Conservation (phyloP, 2,329 filamentous ascomycete species). For the Aspergillus brunneoviolaceus region DNA sequence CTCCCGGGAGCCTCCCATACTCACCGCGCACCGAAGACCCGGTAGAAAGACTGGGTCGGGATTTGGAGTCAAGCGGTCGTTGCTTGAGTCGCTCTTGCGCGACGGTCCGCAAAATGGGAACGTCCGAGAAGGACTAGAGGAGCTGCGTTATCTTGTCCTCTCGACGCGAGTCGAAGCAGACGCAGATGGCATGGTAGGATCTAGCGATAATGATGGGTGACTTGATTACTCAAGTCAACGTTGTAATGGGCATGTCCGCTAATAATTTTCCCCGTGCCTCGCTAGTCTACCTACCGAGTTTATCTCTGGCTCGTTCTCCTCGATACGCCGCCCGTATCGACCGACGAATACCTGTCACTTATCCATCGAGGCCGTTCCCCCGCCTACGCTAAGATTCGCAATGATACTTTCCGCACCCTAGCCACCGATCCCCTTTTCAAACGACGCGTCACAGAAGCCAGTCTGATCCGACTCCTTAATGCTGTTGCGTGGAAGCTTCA, state of each 20-base stretch:
- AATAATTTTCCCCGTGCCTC: constrained; percentile 2
- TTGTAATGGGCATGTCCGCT: constrained; percentile 1
- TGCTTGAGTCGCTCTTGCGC: constrained; percentile 72
- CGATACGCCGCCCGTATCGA: constrained; percentile 78
- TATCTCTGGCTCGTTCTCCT: constrained; percentile 96
- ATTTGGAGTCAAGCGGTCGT: constrained; percentile 47
- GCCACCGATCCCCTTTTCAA: constrained; percentile 97
- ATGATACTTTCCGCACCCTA: constrained; percentile 95
- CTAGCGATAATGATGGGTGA: not conserved
- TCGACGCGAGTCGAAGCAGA: constrained; percentile 52
- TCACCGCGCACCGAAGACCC: constrained; percentile 33
- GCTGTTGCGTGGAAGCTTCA: constrained; percentile 92
- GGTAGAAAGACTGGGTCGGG: constrained; percentile 48
- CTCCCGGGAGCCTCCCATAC: constrained; percentile 33
- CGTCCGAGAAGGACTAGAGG: constrained; percentile 43
- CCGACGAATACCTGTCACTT: constrained; percentile 83
- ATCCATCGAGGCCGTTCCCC: constrained; percentile 92
- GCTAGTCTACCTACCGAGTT: constrained; percentile 83
- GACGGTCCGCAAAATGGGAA: constrained; percentile 76
- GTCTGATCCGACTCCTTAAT: constrained; percentile 88
- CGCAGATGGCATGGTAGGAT: constrained; percentile 53
- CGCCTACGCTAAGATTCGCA: constrained; percentile 94
- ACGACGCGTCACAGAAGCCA: constrained; percentile 90
- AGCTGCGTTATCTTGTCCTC: constrained; percentile 51
- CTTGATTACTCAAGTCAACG: not conserved